Percentiles rank a stretch among this genome's conserved stretches.
Evolutionary conservation across 2,329 filamentous ascomycete species (phyloP).

Genomic region (Colletotrichum caudatum): DNA sequence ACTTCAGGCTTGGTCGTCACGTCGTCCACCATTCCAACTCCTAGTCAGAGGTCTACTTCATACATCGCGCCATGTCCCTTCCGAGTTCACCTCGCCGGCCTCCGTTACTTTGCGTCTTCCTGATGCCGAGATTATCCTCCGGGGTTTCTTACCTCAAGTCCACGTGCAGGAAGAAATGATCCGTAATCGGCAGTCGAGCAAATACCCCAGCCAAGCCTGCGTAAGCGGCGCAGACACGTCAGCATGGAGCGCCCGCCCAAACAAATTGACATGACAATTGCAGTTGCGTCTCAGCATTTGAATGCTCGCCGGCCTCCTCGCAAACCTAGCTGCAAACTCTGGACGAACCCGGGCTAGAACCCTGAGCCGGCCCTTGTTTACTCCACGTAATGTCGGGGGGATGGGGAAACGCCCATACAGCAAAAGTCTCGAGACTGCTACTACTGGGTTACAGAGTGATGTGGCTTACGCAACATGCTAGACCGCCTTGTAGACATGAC

Average conservation of each 20-base stretch:
- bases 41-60: background rate
- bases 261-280: background rate
- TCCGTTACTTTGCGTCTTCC: slow-evolving; percentile 6
- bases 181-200: background rate
- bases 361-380: background rate
- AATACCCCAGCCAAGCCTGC: slow-evolving; percentile 3
- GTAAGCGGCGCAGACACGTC: slow-evolving; percentile 5
- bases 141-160: slow-evolving; percentile 17
- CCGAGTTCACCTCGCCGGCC: background rate
- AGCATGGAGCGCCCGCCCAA: background rate
- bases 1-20: background rate
- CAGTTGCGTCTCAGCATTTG: background rate
- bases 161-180: slow-evolving; percentile 13
- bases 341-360: background rate
- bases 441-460: background rate
- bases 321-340: background rate
- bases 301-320: background rate
- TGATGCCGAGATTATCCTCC: slow-evolving; percentile 13
- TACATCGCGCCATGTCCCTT: slow-evolving; percentile 14
- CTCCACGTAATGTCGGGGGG: background rate
- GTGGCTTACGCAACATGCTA: background rate
- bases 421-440: background rate
- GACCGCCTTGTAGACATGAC: slow-evolving; percentile 8
- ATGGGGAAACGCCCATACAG: background rate
- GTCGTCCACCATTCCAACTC: slow-evolving; percentile 6